Evolutionary conservation across 2,329 filamentous ascomycete species (phyloP), one percentile per base, ranked within the genome.

Genomic region (Ceratocystis papillata): DNA sequence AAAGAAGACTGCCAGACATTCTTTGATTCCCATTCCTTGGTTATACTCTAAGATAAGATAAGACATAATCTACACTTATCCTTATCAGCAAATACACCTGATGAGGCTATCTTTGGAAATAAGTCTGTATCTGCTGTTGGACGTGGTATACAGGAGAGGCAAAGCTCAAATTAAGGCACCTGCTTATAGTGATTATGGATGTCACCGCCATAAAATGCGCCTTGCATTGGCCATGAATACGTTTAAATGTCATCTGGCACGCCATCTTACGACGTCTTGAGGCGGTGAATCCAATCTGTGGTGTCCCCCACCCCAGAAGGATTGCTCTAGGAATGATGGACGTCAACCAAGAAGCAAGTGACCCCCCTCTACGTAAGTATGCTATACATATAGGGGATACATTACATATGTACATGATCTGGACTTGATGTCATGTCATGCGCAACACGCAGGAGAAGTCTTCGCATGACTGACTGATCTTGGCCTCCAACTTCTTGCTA

Each of bases 261-360:
- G 7, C 55, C n/a, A 37, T 37, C 28, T 37, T 59, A 15, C 55
- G 28, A 37, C 28, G 33, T 59, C 55, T 59, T n/a, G 28, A 59
- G 55, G 55, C 55, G 55, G 55, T 59, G 55, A 59, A 33, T 59
- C 6, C 2, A 37, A 7, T 22, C 10, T 28, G 12, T n/a, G 25
- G 20, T n/a, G 17, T 59, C 17, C 12, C 53, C 55, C 55, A 8
- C 55, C 28, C 55, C 17, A 17, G 30, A 59, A 37, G 28, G 55
- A 59, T 59, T 30, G 55, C 33, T 59, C 55, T 59, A 59, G 55
- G 55, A 59, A 59, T 59, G 12, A 8, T 20, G 20, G 20, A 57
- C 30, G 7, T 57, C 10, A 30, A 33, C 28, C 6, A 5, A 15
- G 6, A 12, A 59, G 12, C 12, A 59, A 15, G 25, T 7, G 28